Conservation (phyloP, 176 grass and related monocot species). For the bread wheat (Triticum aestivum) region IWGSC_CS_RefSeq_v2.1 NC_057806.1:442109533-442110032, state of each 20-base stretch:
- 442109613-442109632: constrained; percentile 74
- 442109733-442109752: constrained; percentile 34
- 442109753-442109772: constrained; percentile 69
- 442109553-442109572: constrained; percentile 19
- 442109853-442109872: constrained; percentile 33
- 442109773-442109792: constrained; percentile 76
- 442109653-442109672: constrained; percentile 69
- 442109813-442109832: constrained; percentile 40
- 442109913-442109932: constrained; percentile 73
- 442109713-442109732: constrained; percentile 76
- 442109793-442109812: constrained; percentile 49
- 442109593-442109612: constrained; percentile 70
- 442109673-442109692: constrained; percentile 60
- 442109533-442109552: constrained; percentile 74
- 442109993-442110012: constrained; percentile 13
- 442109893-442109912: constrained; percentile 71
- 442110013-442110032: constrained; percentile 23
- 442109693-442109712: constrained; percentile 54
- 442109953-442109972: constrained; percentile 82
- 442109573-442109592: constrained; percentile 40
- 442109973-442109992: constrained; percentile 68
- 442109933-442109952: constrained; percentile 80
- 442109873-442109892: constrained; percentile 28
- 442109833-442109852: constrained; percentile 22
- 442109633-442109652: constrained; percentile 74